phyloP scores from a whole-genome alignment of 768 basidiomycete species.

The Macrolepiota dolichaula region DNA sequence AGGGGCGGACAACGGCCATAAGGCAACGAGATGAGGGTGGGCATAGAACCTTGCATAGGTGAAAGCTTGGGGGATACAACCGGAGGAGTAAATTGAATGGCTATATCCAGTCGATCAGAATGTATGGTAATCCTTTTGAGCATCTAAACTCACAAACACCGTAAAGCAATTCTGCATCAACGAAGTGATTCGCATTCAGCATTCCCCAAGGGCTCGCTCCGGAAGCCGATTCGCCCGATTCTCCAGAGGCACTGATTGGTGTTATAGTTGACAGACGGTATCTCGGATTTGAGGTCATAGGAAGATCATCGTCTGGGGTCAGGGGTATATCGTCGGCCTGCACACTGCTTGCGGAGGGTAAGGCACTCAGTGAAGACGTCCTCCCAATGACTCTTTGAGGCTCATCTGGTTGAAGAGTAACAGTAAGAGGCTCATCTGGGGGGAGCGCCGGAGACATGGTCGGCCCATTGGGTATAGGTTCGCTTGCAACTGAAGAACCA shows the following conservation, averaged over 20 bases:
- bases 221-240: neutral
- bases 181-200: constrained; percentile 44
- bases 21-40: constrained; percentile 71
- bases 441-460: neutral
- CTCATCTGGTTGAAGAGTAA: neutral
- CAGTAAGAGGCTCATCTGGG: neutral
- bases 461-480: neutral
- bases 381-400: constrained; percentile 8
- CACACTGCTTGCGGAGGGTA: neutral
- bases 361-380: constrained; percentile 8
- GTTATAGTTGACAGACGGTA: neutral
- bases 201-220: constrained; percentile 11
- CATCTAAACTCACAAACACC: constrained; percentile 57
- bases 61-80: constrained; percentile 42
- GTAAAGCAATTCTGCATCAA: constrained; percentile 53
- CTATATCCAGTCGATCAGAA: constrained; percentile 30
- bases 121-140: neutral
- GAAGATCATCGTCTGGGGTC: neutral
- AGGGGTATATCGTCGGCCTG: neutral
- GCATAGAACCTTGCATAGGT: constrained; percentile 54
- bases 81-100: constrained; percentile 65
- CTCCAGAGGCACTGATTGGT: neutral
- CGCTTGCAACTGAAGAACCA: neutral
- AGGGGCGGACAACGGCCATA: constrained; percentile 65
- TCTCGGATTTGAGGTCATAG: neutral